A percentile compares a stretch with the other conserved stretches of the same genome.
phyloP scores from a whole-genome alignment of 305 asterid species.

The Solanum chacoense region DNA sequence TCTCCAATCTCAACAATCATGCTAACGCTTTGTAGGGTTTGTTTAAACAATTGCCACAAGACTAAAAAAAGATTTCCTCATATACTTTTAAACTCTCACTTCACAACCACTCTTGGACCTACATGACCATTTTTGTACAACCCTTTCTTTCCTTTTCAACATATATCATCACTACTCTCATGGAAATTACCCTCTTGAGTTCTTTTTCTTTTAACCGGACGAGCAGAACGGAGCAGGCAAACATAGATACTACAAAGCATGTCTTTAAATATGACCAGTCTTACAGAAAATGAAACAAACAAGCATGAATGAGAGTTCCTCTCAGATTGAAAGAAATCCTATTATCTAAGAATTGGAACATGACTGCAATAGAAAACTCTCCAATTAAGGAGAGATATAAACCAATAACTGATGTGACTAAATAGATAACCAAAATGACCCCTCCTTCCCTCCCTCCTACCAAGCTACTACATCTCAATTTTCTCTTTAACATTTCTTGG shows the following conservation, averaged over 20 bases:
- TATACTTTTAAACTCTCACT: neutral
- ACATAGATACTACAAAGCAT: neutral
- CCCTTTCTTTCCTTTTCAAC: neutral
- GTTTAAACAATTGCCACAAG: neutral
- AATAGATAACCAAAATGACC: conserved; percentile 12
- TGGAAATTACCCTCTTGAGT: neutral
- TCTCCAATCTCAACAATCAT: neutral
- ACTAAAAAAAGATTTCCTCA: neutral
- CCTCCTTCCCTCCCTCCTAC: neutral
- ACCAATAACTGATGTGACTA: neutral
- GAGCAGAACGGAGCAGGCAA: neutral
- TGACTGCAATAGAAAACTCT: neutral
- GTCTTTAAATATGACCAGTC: neutral
- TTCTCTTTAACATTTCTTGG: conserved; percentile 24
- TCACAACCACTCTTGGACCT: neutral
- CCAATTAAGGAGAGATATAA: neutral
- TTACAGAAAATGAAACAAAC: neutral
- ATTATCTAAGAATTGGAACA: neutral
- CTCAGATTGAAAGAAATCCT: conserved; percentile 2
- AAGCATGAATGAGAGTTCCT: neutral
- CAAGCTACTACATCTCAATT: neutral
- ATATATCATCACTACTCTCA: neutral
- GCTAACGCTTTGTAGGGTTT: neutral
- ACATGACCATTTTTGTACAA: neutral
- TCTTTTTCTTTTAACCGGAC: neutral